These are phyloP conservation scores for Kluyveromyces sp. DNA, from an alignment of 1,139 yeast genomes.

Conservation along the genomic window DNA sequence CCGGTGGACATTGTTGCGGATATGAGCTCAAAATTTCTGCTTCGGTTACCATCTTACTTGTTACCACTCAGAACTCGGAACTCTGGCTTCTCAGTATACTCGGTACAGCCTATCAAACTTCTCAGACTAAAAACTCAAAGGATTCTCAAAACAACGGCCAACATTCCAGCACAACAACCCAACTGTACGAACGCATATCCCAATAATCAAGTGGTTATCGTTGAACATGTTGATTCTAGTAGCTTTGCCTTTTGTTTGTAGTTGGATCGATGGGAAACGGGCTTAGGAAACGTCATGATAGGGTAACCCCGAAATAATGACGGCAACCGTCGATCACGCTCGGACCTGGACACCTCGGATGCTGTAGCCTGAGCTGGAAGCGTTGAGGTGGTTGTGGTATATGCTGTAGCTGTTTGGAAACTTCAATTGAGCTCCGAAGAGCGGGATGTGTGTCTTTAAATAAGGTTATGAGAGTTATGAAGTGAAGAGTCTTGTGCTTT, in stretches of 20 bases:
- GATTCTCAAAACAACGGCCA: background rate
- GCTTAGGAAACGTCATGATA: background rate
- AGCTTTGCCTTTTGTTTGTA: background rate
- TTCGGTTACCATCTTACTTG: slow-evolving; percentile 15
- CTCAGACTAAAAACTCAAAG: background rate
- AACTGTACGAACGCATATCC: too few relatives aligned
- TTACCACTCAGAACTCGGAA: too few relatives aligned
- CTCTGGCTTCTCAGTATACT: background rate
- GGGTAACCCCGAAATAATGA: background rate
- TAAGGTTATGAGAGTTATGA: background rate
- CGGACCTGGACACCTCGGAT: too few relatives aligned
- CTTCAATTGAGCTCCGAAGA: too few relatives aligned
- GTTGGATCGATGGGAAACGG: background rate
- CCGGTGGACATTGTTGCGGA: slow-evolving; percentile 63
- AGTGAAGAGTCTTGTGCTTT: too few relatives aligned
- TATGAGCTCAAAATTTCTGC: slow-evolving; percentile 39
- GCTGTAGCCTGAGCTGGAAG: too few relatives aligned
- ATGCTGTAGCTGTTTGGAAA: too few relatives aligned
- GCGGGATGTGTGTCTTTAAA: too few relatives aligned
- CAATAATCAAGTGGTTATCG: slow-evolving; percentile 2
- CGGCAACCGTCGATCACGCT: too few relatives aligned
- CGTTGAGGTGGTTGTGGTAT: too few relatives aligned
- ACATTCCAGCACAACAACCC: background rate
- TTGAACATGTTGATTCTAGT: slow-evolving; percentile 1
- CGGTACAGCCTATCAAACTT: background rate